Percentiles rank a stretch among this genome's conserved stretches.
These are phyloP conservation scores for Phytopythium montanum DNA, from an alignment of 352 stramenopile genomes.

Conservation along the genomic window DNA sequence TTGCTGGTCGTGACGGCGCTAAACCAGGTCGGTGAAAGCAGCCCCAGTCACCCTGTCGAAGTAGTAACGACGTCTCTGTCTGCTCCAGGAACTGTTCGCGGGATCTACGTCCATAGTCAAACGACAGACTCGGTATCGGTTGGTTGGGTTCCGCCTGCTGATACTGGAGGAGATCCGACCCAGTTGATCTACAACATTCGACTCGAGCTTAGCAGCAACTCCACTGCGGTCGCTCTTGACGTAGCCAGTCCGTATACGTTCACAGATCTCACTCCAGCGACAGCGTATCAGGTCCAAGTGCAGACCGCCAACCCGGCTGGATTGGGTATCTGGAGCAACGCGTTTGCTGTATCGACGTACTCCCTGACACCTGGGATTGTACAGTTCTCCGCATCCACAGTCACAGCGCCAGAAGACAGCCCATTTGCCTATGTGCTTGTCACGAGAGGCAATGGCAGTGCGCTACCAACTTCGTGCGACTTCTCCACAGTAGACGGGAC, in stretches of 20 bases:
- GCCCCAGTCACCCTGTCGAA: constrained; percentile 18
- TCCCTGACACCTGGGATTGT: constrained; percentile 43
- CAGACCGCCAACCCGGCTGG: constrained; percentile 19
- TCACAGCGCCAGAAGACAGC: constrained; percentile 24
- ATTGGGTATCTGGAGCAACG: constrained; percentile 25
- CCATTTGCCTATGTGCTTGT: constrained; percentile 13
- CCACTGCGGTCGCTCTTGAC: not conserved
- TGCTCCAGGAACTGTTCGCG: constrained; percentile 20
- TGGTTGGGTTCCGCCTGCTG: constrained; percentile 24
- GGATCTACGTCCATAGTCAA: constrained; percentile 14
- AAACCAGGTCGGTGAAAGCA: constrained; percentile 28
- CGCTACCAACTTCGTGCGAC: constrained; percentile 26
- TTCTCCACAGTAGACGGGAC: constrained; percentile 35
- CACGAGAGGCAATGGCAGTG: constrained; percentile 28
- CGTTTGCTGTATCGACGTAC: constrained; percentile 32
- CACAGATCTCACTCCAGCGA: constrained; percentile 17
- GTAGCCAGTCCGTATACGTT: constrained; percentile 10
- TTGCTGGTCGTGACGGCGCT: constrained; percentile 20
- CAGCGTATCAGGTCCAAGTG: constrained; percentile 29
- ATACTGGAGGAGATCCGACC: constrained; percentile 30
- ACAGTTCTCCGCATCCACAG: constrained; percentile 15
- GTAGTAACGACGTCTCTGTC: constrained; percentile 21
- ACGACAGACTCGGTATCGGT: constrained; percentile 18
- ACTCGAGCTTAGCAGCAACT: constrained; percentile 6
- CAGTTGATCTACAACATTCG: constrained; percentile 26